Percentiles rank a stretch among this genome's conserved stretches.
phyloP scores from a whole-genome alignment of 345 rosid genomes.

The Citrus australasica region DNA sequence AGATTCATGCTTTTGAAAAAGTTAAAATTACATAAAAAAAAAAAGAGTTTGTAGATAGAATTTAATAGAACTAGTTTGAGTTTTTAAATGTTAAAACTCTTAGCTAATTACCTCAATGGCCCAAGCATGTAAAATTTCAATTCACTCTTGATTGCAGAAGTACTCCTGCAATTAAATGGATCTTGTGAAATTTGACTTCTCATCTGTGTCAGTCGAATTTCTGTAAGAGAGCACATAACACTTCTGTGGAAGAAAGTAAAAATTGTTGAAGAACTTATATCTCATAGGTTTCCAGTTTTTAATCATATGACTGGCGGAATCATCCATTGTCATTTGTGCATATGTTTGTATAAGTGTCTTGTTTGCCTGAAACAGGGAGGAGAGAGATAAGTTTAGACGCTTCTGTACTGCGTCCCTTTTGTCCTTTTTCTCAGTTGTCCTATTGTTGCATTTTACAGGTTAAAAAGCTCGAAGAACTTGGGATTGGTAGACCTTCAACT shows the following conservation, averaged over 20 bases:
- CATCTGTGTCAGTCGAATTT: neutral
- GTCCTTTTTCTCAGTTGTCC: neutral
- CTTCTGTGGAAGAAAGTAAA: neutral
- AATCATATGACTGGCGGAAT: neutral
- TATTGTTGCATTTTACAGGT: constrained; percentile 49
- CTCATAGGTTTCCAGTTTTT: neutral
- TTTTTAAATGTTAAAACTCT: neutral
- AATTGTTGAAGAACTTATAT: neutral
- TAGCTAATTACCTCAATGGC: neutral
- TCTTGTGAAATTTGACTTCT: neutral
- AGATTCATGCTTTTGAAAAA: neutral
- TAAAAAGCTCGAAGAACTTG: constrained; percentile 96
- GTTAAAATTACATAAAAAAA: neutral
- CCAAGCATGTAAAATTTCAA: neutral
- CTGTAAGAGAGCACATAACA: neutral
- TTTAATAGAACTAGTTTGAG: neutral
- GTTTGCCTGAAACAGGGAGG: constrained; percentile 2
- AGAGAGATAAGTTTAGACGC: neutral
- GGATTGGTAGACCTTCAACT: constrained; percentile 98
- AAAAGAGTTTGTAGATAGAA: neutral
- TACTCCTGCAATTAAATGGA: neutral
- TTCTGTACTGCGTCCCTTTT: neutral
- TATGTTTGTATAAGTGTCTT: neutral
- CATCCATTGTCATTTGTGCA: neutral
- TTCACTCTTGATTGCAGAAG: neutral